phyloP scores from a whole-genome alignment of 768 basidiomycete genomes.

The Rhodotorula toruloides region DNA sequence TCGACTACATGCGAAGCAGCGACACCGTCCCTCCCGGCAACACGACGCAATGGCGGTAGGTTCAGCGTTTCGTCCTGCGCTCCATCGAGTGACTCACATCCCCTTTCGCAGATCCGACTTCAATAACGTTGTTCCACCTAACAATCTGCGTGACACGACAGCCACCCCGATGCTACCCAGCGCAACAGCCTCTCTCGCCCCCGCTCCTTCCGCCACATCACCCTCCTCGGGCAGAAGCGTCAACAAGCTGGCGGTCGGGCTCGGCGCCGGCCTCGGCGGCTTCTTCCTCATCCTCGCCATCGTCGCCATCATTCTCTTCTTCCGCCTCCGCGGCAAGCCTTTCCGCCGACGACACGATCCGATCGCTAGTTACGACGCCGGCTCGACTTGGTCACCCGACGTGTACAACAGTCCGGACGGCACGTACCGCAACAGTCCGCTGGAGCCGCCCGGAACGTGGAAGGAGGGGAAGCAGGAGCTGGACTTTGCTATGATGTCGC shows the following conservation, averaged over 20 bases:
- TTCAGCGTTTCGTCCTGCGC: background rate
- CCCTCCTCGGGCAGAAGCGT: too few relatives aligned
- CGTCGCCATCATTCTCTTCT: background rate
- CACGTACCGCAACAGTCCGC: too few relatives aligned
- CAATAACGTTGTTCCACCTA: background rate
- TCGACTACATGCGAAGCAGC: background rate
- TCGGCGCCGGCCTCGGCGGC: background rate
- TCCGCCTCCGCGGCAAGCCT: background rate
- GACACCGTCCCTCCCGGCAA: background rate
- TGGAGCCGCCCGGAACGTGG: too few relatives aligned
- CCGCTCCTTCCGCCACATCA: background rate
- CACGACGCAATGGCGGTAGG: background rate
- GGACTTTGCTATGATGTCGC: too few relatives aligned
- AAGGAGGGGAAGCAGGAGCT: too few relatives aligned
- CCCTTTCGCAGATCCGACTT: background rate
- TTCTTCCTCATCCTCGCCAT: background rate
- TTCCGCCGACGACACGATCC: too few relatives aligned
- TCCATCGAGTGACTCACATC: background rate
- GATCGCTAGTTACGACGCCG: background rate
- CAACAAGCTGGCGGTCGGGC: conserved; percentile 7
- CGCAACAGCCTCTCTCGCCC: background rate
- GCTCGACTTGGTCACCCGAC: background rate
- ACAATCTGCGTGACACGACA: background rate
- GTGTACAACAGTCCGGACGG: too few relatives aligned
- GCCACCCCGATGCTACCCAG: background rate